Conservation (phyloP, 306 rosid species). For the Ammopiptanthus mongolicus region DNA sequence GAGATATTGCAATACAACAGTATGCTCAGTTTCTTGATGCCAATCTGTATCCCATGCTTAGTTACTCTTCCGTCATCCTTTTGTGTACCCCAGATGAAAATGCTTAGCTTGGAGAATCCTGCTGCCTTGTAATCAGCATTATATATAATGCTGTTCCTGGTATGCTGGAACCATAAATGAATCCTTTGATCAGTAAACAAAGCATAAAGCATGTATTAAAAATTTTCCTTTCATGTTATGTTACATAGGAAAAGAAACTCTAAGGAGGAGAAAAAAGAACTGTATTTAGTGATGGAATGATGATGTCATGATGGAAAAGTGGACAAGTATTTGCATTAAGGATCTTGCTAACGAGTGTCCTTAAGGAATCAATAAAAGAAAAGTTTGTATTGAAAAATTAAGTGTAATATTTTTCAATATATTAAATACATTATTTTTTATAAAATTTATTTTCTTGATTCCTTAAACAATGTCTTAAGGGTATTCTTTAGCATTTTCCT, state of each 20-base stretch:
- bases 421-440: no score
- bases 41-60: constrained; percentile 83
- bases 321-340: no score
- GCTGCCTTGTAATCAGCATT: neutral
- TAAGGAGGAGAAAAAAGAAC: neutral
- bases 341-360: no score
- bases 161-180: constrained; percentile 1
- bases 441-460: no score
- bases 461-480: no score
- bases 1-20: constrained; percentile 63
- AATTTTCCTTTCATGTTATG: neutral
- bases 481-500: no score
- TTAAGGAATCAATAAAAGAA: no score
- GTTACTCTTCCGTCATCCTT: constrained; percentile 93
- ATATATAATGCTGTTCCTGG: neutral
- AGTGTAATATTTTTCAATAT: no score
- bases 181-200: neutral
- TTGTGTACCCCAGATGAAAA: constrained; percentile 46
- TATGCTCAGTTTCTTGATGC: constrained; percentile 78
- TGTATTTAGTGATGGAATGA: neutral
- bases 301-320: no score
- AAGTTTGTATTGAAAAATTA: no score
- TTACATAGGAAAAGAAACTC: neutral
- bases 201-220: neutral
- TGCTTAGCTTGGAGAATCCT: constrained; percentile 24